Evolutionary conservation across 495 filamentous ascomycete species (phyloP).

Genomic region (Melanomma pulvis-pyrius): DNA sequence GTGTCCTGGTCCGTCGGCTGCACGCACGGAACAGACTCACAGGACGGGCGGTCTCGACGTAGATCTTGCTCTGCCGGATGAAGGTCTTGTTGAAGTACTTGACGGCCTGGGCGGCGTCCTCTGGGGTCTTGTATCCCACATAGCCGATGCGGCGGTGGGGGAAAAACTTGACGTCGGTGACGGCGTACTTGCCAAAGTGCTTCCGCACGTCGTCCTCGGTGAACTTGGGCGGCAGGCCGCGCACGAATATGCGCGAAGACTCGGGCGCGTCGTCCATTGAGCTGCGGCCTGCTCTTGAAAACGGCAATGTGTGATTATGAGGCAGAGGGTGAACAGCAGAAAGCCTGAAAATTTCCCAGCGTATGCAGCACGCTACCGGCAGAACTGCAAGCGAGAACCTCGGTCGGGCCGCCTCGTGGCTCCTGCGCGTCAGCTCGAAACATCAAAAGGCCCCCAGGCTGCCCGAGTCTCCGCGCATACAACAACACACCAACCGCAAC

Average conservation of each 20-base stretch:
- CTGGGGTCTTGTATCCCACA: constrained; percentile 84
- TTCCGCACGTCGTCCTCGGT: constrained; percentile 79
- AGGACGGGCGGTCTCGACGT: constrained; percentile 85
- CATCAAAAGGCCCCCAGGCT: constrained; percentile 4
- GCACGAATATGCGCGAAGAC: constrained; percentile 90
- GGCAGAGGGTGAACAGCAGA: background rate
- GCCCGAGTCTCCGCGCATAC: constrained; percentile 4
- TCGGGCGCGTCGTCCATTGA: constrained; percentile 48
- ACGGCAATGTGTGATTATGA: background rate
- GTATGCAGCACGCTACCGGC: background rate
- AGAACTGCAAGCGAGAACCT: background rate
- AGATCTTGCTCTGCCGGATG: constrained; percentile 94
- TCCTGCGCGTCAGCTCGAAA: background rate
- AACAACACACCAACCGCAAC: constrained; percentile 2
- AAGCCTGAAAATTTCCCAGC: background rate
- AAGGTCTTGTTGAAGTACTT: constrained; percentile 94
- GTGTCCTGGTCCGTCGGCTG: background rate
- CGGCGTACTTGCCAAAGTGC: constrained; percentile 76
- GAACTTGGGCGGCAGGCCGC: constrained; percentile 73
- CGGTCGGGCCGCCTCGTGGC: background rate
- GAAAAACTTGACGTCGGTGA: constrained; percentile 91
- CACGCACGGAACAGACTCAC: constrained; percentile 50
- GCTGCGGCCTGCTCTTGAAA: constrained; percentile 5
- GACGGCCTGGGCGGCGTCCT: constrained; percentile 78
- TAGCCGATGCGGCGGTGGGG: constrained; percentile 90